Evolutionary conservation across 495 filamentous ascomycete species (phyloP).

Genomic region (Penicillium steckii): DNA sequence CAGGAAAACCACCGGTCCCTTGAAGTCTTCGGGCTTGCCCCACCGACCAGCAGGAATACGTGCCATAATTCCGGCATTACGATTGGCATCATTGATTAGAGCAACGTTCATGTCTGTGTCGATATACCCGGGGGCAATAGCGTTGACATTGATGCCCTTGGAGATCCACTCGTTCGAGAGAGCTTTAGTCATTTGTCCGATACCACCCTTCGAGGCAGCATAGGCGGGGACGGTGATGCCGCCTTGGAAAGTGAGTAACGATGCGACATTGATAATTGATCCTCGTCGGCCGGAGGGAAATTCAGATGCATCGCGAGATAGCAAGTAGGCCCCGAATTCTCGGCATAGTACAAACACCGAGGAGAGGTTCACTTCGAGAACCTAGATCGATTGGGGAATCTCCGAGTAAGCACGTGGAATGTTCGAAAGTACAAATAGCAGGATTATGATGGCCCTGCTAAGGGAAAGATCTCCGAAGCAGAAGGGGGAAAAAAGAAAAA

Average conservation of each 20-base stretch:
- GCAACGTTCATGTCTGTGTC: slow-evolving; percentile 92
- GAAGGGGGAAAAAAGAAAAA: background rate
- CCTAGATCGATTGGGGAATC: slow-evolving; percentile 31
- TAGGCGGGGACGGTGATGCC: slow-evolving; percentile 90
- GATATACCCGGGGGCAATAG: slow-evolving; percentile 79
- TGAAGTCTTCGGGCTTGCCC: slow-evolving; percentile 87
- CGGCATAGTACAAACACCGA: slow-evolving; percentile 81
- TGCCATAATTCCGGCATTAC: slow-evolving; percentile 71
- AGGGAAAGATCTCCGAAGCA: background rate
- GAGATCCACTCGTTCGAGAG: slow-evolving; percentile 84
- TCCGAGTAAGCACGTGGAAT: background rate
- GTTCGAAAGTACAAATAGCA: background rate
- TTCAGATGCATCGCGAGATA: slow-evolving; percentile 53
- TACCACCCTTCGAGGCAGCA: slow-evolving; percentile 83
- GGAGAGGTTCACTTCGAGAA: slow-evolving; percentile 82
- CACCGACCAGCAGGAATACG: slow-evolving; percentile 85
- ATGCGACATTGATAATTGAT: slow-evolving; percentile 83
- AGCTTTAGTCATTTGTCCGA: slow-evolving; percentile 84
- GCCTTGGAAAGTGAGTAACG: slow-evolving; percentile 84
- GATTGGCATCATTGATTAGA: slow-evolving; percentile 66
- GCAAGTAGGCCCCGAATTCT: slow-evolving; percentile 83
- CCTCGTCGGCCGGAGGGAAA: slow-evolving; percentile 59
- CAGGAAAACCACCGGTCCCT: slow-evolving; percentile 77
- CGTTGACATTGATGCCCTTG: slow-evolving; percentile 77
- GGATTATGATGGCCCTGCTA: too few relatives aligned